Conservation (phyloP, 257 asterid genomes). For the Solanum appendiculatum region DNA sequence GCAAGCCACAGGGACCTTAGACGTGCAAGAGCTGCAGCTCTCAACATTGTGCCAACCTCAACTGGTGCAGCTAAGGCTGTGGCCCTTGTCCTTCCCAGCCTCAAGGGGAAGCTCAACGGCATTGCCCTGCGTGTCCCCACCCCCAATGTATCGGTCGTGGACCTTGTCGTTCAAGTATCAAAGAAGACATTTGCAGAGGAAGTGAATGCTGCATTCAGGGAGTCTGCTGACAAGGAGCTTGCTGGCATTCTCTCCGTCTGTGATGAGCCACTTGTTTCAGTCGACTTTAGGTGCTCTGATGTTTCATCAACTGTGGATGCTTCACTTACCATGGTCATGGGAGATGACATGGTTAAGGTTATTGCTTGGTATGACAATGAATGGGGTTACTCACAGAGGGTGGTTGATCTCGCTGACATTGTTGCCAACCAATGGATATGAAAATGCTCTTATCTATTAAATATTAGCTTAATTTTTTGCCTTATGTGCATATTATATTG, state of each 20-base stretch:
- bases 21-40: constrained; percentile 87
- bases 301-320: constrained; percentile 74
- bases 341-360: constrained; percentile 84
- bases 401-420: constrained; percentile 86
- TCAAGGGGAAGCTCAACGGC: constrained; percentile 47
- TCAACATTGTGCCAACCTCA: constrained; percentile 86
- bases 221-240: constrained; percentile 54
- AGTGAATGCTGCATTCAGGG: constrained; percentile 81
- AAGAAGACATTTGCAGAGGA: constrained; percentile 86
- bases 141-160: constrained; percentile 83
- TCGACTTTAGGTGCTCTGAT: constrained; percentile 72
- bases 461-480: neutral
- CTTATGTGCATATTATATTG: constrained; percentile 22
- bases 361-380: constrained; percentile 92
- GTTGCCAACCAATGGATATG: constrained; percentile 80
- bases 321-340: constrained; percentile 88
- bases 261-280: constrained; percentile 79
- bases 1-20: constrained; percentile 86
- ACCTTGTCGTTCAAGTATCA: constrained; percentile 76
- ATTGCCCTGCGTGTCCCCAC: constrained; percentile 64
- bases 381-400: constrained; percentile 97
- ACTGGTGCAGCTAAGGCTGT: constrained; percentile 92
- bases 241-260: constrained; percentile 64
- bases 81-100: constrained; percentile 70
- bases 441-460: neutral